Conservation (phyloP, 2,329 filamentous ascomycete genomes). For the Coleophoma crateriformis region DNA sequence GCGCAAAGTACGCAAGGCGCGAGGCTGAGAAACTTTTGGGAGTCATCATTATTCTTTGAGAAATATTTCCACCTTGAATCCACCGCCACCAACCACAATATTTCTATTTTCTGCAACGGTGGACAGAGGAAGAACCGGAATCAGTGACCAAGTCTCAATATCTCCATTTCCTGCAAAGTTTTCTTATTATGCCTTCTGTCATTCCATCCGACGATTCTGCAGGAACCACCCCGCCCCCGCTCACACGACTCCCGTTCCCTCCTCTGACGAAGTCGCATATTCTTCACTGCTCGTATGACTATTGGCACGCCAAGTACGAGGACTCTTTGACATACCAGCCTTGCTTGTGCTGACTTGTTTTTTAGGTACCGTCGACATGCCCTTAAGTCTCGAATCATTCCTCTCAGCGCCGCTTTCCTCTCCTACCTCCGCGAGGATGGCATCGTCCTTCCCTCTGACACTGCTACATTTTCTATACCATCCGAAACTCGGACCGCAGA, state of each 20-base stretch:
- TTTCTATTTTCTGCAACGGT: too few species aligned
- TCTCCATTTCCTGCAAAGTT: too few species aligned
- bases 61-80: too few species aligned
- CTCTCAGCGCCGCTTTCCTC: slow-evolving; percentile 69
- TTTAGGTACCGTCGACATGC: slow-evolving; percentile 70
- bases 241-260: slow-evolving; percentile 60
- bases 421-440: slow-evolving; percentile 88
- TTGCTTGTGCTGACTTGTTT: slow-evolving; percentile 4
- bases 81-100: too few species aligned
- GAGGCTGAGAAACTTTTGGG: too few species aligned
- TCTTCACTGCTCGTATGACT: slow-evolving; percentile 88
- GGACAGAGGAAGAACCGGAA: too few species aligned
- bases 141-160: too few species aligned
- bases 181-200: too few species aligned
- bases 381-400: slow-evolving; percentile 81
- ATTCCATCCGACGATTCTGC: slow-evolving; percentile 3
- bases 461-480: slow-evolving; percentile 24
- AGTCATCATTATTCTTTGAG: too few species aligned
- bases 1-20: too few species aligned
- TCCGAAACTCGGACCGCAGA: slow-evolving; percentile 18
- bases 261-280: slow-evolving; percentile 83
- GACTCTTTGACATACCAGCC: neutral
- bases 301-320: slow-evolving; percentile 73
- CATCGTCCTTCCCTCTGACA: slow-evolving; percentile 73
- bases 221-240: slow-evolving; percentile 12